Base-by-base conservation (phyloP, 352 stramenopile species). In the Pythium plurisporium region DNA sequence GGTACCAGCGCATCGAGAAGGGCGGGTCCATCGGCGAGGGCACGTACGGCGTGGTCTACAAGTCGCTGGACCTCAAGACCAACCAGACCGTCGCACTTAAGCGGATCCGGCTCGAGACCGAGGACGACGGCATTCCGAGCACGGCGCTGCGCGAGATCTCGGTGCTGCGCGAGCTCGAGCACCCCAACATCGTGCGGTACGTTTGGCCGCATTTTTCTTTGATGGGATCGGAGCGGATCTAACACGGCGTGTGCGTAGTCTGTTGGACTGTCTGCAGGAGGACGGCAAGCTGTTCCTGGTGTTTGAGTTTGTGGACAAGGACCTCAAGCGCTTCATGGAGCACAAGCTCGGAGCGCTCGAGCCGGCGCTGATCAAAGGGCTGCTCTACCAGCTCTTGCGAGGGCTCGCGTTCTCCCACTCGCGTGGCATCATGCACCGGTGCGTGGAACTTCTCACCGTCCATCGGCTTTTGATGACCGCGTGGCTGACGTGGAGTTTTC, bases 241-340 rank as follows among this genome's bases (percentile, higher is more conserved):
- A n/a, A n/a, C n/a, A n/a, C n/a, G n/a, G n/a, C n/a, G n/a, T n/a
- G n/a, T n/a, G n/a, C n/a, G n/a, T n/a, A n/a, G n/a, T 42, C 82
- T 99, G 30, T 99, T 99, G 81, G 98, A 99, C 76, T 98, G 99
- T 14, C 96, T 99, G 54, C 97, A 99, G 81, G 99, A 96, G 38
- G 96, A 99, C 71, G 79, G 91, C 33, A 98, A 99, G 73, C 83
- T 99, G 43, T 99, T 97, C 48, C 86, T 99, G 14, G 98, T 99
- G 17, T 99, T 99, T 75, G 98, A 99, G 82, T 99, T 98, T 74
- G 73, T 99, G 22, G 97, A 99, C 72, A 95, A 99, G 73, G 98
- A 99, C 44, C 66, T 96, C 8, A 96, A 96, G 59, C 86, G 87
- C 29, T 94, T 73, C 48, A 62, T 99, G 27, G 91, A 99, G 67